Evolutionary conservation across 2,329 filamentous ascomycete genomes (phyloP).

Genomic region (Verticillium klebahnii): DNA sequence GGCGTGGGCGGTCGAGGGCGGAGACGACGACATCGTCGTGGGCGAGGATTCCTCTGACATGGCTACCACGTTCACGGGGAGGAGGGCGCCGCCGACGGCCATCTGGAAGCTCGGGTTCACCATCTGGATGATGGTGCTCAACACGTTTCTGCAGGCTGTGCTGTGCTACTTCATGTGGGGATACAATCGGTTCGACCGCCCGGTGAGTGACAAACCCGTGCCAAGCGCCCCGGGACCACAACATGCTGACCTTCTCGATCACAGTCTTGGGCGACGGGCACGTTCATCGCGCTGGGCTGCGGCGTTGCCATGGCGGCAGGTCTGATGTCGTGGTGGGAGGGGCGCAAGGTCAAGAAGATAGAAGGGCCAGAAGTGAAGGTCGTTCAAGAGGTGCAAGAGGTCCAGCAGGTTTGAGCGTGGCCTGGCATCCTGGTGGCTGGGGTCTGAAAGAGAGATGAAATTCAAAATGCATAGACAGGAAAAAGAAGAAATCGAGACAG

Average conservation of each 20-base stretch:
- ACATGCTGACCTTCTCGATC: not conserved
- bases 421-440: no score
- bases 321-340: constrained; percentile 20
- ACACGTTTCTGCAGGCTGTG: constrained; percentile 17
- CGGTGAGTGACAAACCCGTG: constrained; percentile 6
- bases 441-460: not conserved
- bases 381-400: constrained; percentile 6
- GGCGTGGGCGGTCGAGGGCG: constrained; percentile 13
- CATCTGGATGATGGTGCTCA: constrained; percentile 19
- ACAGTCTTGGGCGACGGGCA: constrained; percentile 16
- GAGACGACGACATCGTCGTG: not conserved
- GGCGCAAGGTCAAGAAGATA: constrained; percentile 19
- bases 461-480: not conserved
- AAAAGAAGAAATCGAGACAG: not conserved
- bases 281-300: constrained; percentile 18
- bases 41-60: constrained; percentile 5
- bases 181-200: constrained; percentile 18
- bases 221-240: not conserved
- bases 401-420: not conserved
- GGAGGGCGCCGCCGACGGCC: constrained; percentile 15
- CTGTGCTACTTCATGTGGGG: constrained; percentile 19
- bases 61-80: constrained; percentile 13
- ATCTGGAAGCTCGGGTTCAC: constrained; percentile 19
- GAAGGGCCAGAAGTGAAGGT: constrained; percentile 17
- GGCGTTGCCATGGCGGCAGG: constrained; percentile 18